Conservation (phyloP, 2,329 filamentous ascomycete species). For the Zymoseptoria crescenta region DNA sequence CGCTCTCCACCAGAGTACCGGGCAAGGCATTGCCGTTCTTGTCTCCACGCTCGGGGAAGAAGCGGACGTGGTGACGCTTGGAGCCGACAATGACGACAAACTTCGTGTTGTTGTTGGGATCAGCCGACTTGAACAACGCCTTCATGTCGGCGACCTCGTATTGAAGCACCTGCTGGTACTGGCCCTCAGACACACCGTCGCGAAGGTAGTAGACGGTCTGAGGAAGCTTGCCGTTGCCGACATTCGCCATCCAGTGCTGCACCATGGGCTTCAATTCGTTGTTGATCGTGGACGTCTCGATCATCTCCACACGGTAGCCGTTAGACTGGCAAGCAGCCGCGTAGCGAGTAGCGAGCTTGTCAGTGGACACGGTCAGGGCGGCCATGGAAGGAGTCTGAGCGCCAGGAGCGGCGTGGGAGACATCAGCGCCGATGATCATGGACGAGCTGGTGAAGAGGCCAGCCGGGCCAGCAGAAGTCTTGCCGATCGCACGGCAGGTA, state of each 20-base stretch:
- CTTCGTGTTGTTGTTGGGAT: slow-evolving; percentile 45
- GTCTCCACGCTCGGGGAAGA: slow-evolving; percentile 72
- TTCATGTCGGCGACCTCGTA: slow-evolving; percentile 71
- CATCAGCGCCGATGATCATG: slow-evolving; percentile 83
- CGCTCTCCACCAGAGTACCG: slow-evolving; percentile 78
- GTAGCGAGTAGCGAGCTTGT: slow-evolving; percentile 65
- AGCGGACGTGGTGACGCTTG: slow-evolving; percentile 89
- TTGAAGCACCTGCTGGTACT: slow-evolving; percentile 72
- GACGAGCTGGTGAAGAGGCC: slow-evolving; percentile 47
- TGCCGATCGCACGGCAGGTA: slow-evolving; percentile 49
- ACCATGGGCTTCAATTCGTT: slow-evolving; percentile 59
- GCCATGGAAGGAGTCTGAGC: slow-evolving; percentile 64
- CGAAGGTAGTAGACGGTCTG: slow-evolving; percentile 83
- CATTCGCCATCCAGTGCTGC: slow-evolving; percentile 52
- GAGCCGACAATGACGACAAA: slow-evolving; percentile 83
- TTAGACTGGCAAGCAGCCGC: slow-evolving; percentile 76
- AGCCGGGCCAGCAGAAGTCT: slow-evolving; percentile 25
- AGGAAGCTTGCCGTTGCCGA: slow-evolving; percentile 51
- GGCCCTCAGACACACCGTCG: slow-evolving; percentile 82
- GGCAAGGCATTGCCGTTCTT: slow-evolving; percentile 74
- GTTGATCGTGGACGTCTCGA: slow-evolving; percentile 55
- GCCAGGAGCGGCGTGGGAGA: slow-evolving; percentile 74
- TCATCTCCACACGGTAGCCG: slow-evolving; percentile 71
- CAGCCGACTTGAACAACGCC: slow-evolving; percentile 31
- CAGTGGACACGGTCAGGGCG: slow-evolving; percentile 75